Evolutionary conservation across 2,329 filamentous ascomycete species (phyloP).

Genomic region (Sclerotinia glacialis): DNA sequence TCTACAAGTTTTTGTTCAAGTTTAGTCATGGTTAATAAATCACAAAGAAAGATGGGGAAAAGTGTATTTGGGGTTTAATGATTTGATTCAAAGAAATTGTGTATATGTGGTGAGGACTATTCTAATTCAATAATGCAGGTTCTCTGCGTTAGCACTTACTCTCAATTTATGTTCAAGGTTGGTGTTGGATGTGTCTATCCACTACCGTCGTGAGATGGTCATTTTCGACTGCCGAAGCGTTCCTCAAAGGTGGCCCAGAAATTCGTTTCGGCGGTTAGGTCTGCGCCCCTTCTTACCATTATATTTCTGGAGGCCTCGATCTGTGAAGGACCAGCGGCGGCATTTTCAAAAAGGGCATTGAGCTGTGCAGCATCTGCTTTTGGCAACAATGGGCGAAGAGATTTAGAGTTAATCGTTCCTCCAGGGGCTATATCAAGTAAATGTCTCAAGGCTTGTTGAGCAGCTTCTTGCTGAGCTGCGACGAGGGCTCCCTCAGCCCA

Average conservation of each 20-base stretch:
- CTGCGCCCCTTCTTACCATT: no score
- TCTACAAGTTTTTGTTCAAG: background rate
- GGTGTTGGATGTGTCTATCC: background rate
- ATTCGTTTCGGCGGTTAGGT: background rate
- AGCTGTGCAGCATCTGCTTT: no score
- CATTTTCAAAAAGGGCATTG: background rate
- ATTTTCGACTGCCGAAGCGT: background rate
- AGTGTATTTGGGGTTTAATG: background rate
- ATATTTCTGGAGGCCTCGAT: background rate
- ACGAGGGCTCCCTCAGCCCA: background rate
- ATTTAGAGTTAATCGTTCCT: no score
- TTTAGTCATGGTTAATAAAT: background rate
- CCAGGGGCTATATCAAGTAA: no score
- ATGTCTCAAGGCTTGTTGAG: background rate
- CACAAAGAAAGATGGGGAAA: background rate
- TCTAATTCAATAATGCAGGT: background rate
- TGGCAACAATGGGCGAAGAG: background rate
- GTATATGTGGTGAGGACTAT: background rate
- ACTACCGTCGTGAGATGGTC: background rate
- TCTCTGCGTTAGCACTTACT: background rate
- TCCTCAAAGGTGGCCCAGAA: background rate
- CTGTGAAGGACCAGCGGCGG: accelerated
- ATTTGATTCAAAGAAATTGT: background rate
- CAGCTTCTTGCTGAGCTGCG: background rate
- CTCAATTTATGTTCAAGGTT: background rate